Base-by-base conservation (phyloP, 179 eudicot genomes). In the Silene noctiflora region DNA sequence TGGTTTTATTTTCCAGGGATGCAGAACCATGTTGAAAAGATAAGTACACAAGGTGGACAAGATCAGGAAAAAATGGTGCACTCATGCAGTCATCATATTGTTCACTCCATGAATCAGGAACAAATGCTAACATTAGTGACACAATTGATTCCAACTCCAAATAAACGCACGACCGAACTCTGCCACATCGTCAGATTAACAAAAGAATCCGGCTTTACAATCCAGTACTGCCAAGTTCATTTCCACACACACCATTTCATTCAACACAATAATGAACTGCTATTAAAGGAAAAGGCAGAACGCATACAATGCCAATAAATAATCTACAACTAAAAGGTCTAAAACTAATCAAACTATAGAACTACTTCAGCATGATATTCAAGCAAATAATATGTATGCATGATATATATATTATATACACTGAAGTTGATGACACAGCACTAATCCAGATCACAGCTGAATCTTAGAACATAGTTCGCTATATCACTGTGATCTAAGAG, bases 361-460 rank as follows among this genome's bases (percentile, higher is more conserved):
- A 63, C 22, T 25, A 64, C 39, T 51, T 71, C 42, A 65, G 55
- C 39, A 67, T n/a, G 21, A 75, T 63, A 9, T 59, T 27, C 72
- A 76, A 60, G 29, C 12, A 60, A 20, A 59, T 20, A 59, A 13
- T 24, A 59, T n/a, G 19, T 59, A 59, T 59, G 24, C 65, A 60
- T 22, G 24, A 60, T 25, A 60, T 24, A 20, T 22, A 7, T 35
- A 4, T 4, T 35, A 35, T n/a, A 27, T 16, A 27, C 16, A 31
- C 51, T n/a, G 71, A 67, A 35, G 4, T 67, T 33, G 14, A 67
- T 17, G 48, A 67, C 13, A 67, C 24, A 8, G 17, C 51, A 67
- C 5, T 17, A 67, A n/a, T 67, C 51, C 51, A 33, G n/a, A 10
- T 17, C 19, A 39, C 61, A 73, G 66, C 60, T 56, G 55, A 61